phyloP scores from a whole-genome alignment of 257 asterid genomes.

The Datura wrightii region DNA sequence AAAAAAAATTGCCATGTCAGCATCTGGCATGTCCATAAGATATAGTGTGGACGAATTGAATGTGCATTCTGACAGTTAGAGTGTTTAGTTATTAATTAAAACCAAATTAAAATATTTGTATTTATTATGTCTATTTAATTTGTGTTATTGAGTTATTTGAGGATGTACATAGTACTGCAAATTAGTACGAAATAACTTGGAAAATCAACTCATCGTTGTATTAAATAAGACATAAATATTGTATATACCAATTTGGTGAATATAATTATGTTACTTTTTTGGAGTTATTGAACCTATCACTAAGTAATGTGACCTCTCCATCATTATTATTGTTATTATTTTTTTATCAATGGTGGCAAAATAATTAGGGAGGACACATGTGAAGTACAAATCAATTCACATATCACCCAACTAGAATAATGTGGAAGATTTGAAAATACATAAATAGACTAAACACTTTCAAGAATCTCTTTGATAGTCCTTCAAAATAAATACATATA shows the following conservation, averaged over 20 bases:
- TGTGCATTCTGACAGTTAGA: rapidly evolving
- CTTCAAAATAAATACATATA: too few species aligned
- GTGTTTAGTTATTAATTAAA: background rate
- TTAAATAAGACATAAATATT: background rate
- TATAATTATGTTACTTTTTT: background rate
- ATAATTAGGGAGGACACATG: background rate
- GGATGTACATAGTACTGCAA: background rate
- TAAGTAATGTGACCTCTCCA: slow-evolving; percentile 12
- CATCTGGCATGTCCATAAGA: background rate
- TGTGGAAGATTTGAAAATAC: background rate
- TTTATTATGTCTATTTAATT: background rate
- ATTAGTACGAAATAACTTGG: slow-evolving; percentile 12
- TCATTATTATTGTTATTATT: background rate
- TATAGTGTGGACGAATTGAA: background rate
- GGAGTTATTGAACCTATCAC: background rate
- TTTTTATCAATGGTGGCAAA: background rate
- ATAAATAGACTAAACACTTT: background rate
- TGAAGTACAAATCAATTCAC: background rate
- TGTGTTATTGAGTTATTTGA: background rate
- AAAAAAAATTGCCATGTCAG: background rate
- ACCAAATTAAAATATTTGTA: background rate
- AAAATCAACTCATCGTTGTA: background rate
- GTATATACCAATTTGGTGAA: background rate
- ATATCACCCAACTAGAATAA: background rate
- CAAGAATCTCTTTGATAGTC: background rate